Percentiles rank a stretch among this genome's conserved stretches.
Conservation (phyloP, 306 rosid genomes). For the Lupinus albus region DNA sequence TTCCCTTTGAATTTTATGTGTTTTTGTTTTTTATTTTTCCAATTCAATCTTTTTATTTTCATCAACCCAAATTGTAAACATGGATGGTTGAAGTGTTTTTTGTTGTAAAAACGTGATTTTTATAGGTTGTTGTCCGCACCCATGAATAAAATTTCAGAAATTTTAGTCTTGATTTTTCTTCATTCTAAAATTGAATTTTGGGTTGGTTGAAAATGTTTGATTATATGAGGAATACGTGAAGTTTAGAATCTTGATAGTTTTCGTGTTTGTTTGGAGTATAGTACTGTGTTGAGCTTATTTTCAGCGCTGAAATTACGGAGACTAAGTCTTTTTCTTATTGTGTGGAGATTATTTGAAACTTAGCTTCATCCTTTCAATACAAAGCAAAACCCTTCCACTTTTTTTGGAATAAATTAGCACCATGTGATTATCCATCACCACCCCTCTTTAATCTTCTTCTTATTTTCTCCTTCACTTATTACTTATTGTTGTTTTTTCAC, state of each 20-base stretch:
- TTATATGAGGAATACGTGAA: conserved; percentile 6
- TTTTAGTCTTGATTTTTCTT: neutral
- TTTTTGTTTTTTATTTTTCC: neutral
- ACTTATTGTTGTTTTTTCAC: neutral
- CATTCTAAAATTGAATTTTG: neutral
- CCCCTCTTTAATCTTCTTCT: conserved; percentile 37
- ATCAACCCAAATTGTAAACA: neutral
- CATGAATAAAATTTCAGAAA: neutral
- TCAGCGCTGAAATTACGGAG: conserved; percentile 64
- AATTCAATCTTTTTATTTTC: too few species aligned
- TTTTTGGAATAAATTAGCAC: conserved; percentile 48
- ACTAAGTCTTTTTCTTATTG: conserved; percentile 41
- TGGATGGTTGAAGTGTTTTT: neutral
- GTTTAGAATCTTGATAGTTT: conserved; percentile 16
- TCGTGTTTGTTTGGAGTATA: conserved; percentile 11
- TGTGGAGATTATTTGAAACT: conserved; percentile 65
- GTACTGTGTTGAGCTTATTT: conserved; percentile 47
- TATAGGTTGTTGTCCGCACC: conserved; percentile 6
- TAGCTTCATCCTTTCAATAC: conserved; percentile 47
- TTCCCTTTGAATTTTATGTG: neutral
- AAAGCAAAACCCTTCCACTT: conserved; percentile 45
- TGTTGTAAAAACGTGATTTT: neutral
- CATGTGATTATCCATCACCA: conserved; percentile 38
- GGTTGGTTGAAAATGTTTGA: conserved; percentile 10
- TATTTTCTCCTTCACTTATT: conserved; percentile 35